Evolutionary conservation across 768 basidiomycete species (phyloP).

Genomic region (Sistotremastrum niveocremeum): DNA sequence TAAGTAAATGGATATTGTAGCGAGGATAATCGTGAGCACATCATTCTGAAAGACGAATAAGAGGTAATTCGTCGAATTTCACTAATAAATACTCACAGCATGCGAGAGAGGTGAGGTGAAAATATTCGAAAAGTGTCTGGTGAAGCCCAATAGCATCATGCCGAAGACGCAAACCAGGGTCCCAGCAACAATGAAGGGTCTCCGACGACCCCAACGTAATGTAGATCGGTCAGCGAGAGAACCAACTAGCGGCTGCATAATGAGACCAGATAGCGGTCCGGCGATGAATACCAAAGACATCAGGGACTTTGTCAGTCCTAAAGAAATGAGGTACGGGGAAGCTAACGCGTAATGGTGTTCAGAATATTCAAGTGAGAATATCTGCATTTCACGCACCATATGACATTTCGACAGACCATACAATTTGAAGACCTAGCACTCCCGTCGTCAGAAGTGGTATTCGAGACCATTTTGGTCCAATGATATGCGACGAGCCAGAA

Average conservation of each 20-base stretch:
- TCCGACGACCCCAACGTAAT: constrained; percentile 69
- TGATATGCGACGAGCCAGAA: constrained; percentile 40
- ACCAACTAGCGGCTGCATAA: constrained; percentile 88
- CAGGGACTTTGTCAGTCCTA: constrained; percentile 73
- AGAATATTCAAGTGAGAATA: too few relatives aligned
- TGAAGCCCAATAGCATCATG: constrained; percentile 77
- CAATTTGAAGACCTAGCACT: constrained; percentile 71
- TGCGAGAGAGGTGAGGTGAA: constrained; percentile 23
- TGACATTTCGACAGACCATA: constrained; percentile 94
- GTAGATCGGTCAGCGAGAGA: constrained; percentile 58
- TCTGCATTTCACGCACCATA: constrained; percentile 35
- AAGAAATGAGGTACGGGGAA: constrained; percentile 77
- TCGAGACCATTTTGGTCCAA: constrained; percentile 55
- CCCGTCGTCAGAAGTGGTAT: constrained; percentile 65
- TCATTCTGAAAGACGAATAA: constrained; percentile 32
- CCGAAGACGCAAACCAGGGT: constrained; percentile 49
- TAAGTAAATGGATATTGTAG: constrained; percentile 56
- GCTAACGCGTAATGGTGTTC: constrained; percentile 25
- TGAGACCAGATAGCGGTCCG: constrained; percentile 77
- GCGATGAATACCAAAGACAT: constrained; percentile 91
- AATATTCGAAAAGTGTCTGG: constrained; percentile 46
- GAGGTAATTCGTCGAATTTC: not conserved
- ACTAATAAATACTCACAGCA: constrained; percentile 17
- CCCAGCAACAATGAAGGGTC: constrained; percentile 75
- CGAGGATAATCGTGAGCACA: constrained; percentile 58